These are phyloP conservation scores for Coelastrella sp. DNA, from an alignment of 139 green algal species.

Conservation along the genomic window DNA sequence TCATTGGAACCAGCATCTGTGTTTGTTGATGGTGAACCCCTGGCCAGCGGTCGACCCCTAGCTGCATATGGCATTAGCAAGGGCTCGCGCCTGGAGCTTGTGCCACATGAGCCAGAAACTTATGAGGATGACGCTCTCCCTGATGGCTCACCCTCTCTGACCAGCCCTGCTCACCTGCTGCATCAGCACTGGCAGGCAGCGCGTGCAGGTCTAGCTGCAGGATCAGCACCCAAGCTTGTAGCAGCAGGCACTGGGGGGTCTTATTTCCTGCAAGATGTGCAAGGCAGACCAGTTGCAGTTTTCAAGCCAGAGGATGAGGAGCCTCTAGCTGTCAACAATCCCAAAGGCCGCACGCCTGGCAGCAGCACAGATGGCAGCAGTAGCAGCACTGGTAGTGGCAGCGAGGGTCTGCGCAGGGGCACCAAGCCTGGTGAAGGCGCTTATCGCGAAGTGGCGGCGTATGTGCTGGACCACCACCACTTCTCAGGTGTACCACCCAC, in stretches of 20 bases:
- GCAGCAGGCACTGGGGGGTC: conserved; percentile 68
- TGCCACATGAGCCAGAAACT: conserved; percentile 34
- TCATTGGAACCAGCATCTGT: conserved; percentile 19
- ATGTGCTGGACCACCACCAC: conserved; percentile 71
- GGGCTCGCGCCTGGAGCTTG: conserved; percentile 48
- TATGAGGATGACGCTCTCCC: conserved; percentile 38
- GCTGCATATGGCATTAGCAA: conserved; percentile 50
- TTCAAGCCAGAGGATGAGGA: conserved; percentile 93
- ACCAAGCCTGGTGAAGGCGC: conserved; percentile 70
- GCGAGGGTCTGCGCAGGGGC: conserved; percentile 57
- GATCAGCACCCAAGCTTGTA: conserved; percentile 62
- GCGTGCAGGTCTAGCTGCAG: conserved; percentile 44
- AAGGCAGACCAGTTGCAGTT: conserved; percentile 72
- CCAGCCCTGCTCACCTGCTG: conserved; percentile 58
- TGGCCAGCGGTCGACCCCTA: conserved; percentile 40
- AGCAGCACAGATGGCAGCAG: conserved; percentile 13
- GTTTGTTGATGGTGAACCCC: conserved; percentile 24
- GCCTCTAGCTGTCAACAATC: conserved; percentile 84
- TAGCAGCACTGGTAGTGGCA: conserved; percentile 13
- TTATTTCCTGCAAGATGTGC: conserved; percentile 63
- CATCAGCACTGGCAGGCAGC: conserved; percentile 49
- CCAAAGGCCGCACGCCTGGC: conserved; percentile 54
- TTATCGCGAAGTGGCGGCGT: conserved; percentile 71
- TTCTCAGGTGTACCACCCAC: conserved; percentile 75
- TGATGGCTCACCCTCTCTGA: conserved; percentile 56